These are phyloP conservation scores for Lobosporangium transversale DNA, from an alignment of 192 early-diverging fungal genomes.

Conservation along the genomic window DNA sequence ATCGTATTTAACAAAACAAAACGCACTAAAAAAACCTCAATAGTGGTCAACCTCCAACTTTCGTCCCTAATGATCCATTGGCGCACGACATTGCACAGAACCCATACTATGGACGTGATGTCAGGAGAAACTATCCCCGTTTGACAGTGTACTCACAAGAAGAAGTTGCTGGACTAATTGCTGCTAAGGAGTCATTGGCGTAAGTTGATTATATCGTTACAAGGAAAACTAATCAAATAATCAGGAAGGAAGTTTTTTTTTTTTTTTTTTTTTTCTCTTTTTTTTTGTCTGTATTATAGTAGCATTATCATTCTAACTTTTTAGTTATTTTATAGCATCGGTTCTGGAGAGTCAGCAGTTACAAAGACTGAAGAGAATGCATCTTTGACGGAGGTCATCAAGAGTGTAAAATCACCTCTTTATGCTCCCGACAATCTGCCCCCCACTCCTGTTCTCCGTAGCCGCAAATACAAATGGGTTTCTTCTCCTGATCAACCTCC, in stretches of 20 bases:
- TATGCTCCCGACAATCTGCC: conserved; percentile 64
- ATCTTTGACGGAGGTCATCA: conserved; percentile 61
- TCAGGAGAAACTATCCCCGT: conserved; percentile 91
- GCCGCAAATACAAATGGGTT: conserved; percentile 66
- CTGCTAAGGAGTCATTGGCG: conserved; percentile 48
- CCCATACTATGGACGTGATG: conserved; percentile 92
- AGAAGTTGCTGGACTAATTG: conserved; percentile 76
- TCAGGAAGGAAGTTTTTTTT: no score
- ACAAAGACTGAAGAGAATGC: conserved; percentile 49
- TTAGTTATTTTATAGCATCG: no score
- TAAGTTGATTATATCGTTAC: no score
- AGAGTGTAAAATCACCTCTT: conserved; percentile 57
- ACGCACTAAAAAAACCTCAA: no score
- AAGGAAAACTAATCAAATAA: no score
- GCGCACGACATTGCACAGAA: conserved; percentile 81
- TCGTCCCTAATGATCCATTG: conserved; percentile 60
- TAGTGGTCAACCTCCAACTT: conserved; percentile 61
- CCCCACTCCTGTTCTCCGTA: conserved; percentile 60
- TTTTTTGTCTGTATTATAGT: no score
- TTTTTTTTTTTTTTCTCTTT: no score
- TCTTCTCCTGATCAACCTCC: conserved; percentile 43
- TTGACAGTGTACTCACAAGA: conserved; percentile 82
- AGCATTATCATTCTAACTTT: no score
- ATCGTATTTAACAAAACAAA: no score
- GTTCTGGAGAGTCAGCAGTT: conserved; percentile 44